Evolutionary conservation across 306 rosid genomes (phyloP), one percentile per base, ranked within the genome.

Genomic region (Ammopiptanthus mongolicus): DNA sequence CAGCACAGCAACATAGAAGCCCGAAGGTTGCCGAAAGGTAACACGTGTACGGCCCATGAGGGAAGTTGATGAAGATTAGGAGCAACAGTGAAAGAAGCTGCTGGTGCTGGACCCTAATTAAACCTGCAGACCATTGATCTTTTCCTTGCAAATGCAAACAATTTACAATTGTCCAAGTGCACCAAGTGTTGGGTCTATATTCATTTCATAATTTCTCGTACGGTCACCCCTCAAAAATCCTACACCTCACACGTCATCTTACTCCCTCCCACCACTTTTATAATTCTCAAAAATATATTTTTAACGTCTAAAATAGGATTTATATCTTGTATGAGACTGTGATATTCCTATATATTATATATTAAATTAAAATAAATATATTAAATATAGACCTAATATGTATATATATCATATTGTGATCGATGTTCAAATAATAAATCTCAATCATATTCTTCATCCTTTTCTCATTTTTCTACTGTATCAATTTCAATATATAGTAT

Each of bases 31-130:
- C 66, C 11, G 19, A 19, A 66, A 66, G 0, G 59, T 66, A 77
- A 37, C 83, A 78, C 41, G 44, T 56, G 80, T 60, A 63, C 47
- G 73, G 80, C 37, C 61, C 80, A 41, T n/a, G 22, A 33, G 23
- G 0, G 25, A 77, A 15, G 29, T 0, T 11, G 11, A 56, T 3
- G 0, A 29, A 28, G 29, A 33, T 23, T 2, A 29, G 66, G 25
- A 37, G 44, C 60, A 42, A 37, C 42, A 13, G 31, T 73, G 79
- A 57, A 53, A 73, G 71, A 75, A 75, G 67, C 18, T 46, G 29
- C 62, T 3, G 15, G 69, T 42, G 15, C 31, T 22, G 22, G 22
- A 36, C 10, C 23, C 23, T 1, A 15, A 6, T 34, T 33, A 69
- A 57, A 59, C 19, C 51, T 34, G 39, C 51, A 14, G 8, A 55